Evolutionary conservation across 1,284 basidiomycete species (phyloP), one percentile per base, ranked within the genome.

Genomic region (Trametes hirsuta): DNA sequence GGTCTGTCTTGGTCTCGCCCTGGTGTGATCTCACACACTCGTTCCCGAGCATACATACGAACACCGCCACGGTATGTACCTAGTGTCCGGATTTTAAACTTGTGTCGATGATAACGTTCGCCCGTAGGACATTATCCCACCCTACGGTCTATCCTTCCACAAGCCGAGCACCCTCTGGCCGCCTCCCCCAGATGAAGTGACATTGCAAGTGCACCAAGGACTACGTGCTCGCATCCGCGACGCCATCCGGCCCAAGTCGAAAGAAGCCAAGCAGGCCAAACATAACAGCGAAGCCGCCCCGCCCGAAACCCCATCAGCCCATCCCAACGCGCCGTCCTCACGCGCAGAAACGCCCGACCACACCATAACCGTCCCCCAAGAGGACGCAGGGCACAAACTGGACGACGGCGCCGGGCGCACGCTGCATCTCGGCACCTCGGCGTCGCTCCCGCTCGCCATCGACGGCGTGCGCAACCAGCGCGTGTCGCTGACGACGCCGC

Each of bases 11-110:
- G 34, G 89, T 97, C 63, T 94, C 92, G 34, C 94, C 95, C 0
- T 97, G 93, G 94, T 93, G 91, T 72, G 96, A 98, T 74, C 76
- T 98, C 50, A 96, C 94, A 0, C 97, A 99, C 73, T 95, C 92
- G 0, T 98, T 98, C 73, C 93, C 94, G 0, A 95, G 93, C 60
- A 84, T 97, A 47, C 82, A 93, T 69, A 79, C 83, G 49, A 98
- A 98, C 72, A 95, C 93, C 0, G 82, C 85, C 6, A 96, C 91
- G 58, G 94, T 91, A 68, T 11, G 22, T 36, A 4, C 44, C 30
- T 1, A 30, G 8, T 30, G 5, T 40, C 30, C 40, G 12, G 14
- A 9, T 24, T 40, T 46, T 21, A 12, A 8, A 11, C 44, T 15
- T n/a, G 9, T 9, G 21, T 22, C 9, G 2, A 25, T 6, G 3